Evolutionary conservation across 129 eudicot genomes (phyloP).

Genomic region (Helianthus annuus): HanXRQr2.0-SUNRISE NC_035443.2:138611369-138611868

Average conservation of each 20-base stretch:
- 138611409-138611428: slow-evolving; percentile 5
- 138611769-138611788: slow-evolving; percentile 4
- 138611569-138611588: background rate
- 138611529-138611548: background rate
- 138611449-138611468: background rate
- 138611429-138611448: background rate
- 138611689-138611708: background rate
- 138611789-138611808: background rate
- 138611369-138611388: background rate
- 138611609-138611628: background rate
- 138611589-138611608: background rate
- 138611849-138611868: slow-evolving; percentile 6
- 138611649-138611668: background rate
- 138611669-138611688: background rate
- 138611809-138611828: background rate
- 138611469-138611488: background rate
- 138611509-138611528: background rate
- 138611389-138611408: background rate
- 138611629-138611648: background rate
- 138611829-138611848: background rate
- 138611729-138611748: background rate
- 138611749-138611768: background rate
- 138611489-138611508: slow-evolving; percentile 8
- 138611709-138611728: background rate
- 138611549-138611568: background rate